phyloP scores from a whole-genome alignment of 345 rosid species.

The Linum usitatissimum region DNA sequence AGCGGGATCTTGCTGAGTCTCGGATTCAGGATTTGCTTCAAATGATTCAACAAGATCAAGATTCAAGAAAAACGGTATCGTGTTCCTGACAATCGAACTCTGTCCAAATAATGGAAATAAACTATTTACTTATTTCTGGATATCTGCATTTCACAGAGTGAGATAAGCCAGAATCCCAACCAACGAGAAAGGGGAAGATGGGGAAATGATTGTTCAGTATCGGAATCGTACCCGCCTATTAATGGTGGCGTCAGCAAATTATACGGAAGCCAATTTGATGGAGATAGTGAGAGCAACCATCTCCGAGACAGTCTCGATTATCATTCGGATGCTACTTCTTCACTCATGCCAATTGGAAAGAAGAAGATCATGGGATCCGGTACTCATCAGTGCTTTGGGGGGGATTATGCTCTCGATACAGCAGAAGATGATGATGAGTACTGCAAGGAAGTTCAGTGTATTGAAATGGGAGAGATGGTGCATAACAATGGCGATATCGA shows the following conservation, averaged over 20 bases:
- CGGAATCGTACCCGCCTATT: constrained; percentile 39
- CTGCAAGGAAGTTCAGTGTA: constrained; percentile 86
- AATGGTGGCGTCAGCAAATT: constrained; percentile 15
- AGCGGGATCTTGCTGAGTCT: constrained; percentile 79
- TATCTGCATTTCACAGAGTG: constrained; percentile 28
- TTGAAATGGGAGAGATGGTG: constrained; percentile 49
- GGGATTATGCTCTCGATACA: constrained; percentile 23
- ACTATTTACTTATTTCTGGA: constrained; percentile 14
- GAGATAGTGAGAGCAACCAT: constrained; percentile 36
- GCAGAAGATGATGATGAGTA: constrained; percentile 47
- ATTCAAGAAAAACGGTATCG: constrained; percentile 41
- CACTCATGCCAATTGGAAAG: constrained; percentile 36
- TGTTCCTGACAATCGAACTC: constrained; percentile 2
- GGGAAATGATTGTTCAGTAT: constrained; percentile 61
- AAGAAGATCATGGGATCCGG: constrained; percentile 27
- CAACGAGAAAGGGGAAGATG: constrained; percentile 34
- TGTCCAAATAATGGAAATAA: constrained; percentile 1
- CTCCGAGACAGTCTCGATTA: constrained; percentile 26
- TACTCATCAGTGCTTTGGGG: constrained; percentile 19
- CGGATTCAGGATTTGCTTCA: constrained; percentile 61
- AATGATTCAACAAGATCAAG: constrained; percentile 48
- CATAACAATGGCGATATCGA: constrained; percentile 17
- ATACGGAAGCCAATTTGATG: constrained; percentile 16
- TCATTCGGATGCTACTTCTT: constrained; percentile 37
- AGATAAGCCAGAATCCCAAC: constrained; percentile 23